phyloP scores from a whole-genome alignment of 2,329 filamentous ascomycete genomes.

The Tolypocladium endophyticum region DNA sequence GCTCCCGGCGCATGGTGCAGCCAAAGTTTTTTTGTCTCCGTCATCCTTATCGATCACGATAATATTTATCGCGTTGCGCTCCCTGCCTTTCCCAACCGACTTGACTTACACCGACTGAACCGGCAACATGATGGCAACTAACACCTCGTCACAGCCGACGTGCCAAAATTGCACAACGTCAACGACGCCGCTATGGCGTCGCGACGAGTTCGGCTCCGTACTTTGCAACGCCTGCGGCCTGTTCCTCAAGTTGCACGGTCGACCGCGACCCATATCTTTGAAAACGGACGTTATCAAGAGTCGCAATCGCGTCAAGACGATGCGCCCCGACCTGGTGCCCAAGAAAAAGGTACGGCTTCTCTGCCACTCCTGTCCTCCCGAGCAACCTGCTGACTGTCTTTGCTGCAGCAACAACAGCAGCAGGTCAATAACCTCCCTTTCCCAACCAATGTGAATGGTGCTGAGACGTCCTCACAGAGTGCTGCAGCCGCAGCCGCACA shows the following conservation, averaged over 20 bases:
- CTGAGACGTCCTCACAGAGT: conserved; percentile 41
- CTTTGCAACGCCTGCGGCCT: conserved; percentile 98
- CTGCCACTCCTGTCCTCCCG: background rate
- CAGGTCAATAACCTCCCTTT: conserved; percentile 28
- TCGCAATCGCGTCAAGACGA: conserved; percentile 92
- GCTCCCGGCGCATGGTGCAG: conserved; percentile 16
- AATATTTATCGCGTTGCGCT: conserved; percentile 19
- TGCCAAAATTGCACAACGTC: conserved; percentile 96
- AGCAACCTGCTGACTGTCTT: background rate
- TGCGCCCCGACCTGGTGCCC: conserved; percentile 64
- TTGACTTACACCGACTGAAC: conserved; percentile 19
- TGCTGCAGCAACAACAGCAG: conserved; percentile 19
- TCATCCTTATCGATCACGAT: conserved; percentile 28
- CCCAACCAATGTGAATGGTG: conserved; percentile 43
- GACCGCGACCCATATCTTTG: conserved; percentile 84
- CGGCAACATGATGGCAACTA: conserved; percentile 39
- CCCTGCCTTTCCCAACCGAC: conserved; percentile 11
- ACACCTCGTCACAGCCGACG: conserved; percentile 70
- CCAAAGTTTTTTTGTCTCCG: conserved; percentile 23
- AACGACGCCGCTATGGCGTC: conserved; percentile 92
- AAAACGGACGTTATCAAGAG: conserved; percentile 99
- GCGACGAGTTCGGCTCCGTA: conserved; percentile 90
- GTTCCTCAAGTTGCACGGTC: conserved; percentile 93
- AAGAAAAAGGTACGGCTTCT: conserved; percentile 63
- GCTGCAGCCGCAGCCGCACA: conserved; percentile 41